Base-by-base conservation (phyloP, 1,139 yeast genomes). In the Geotrichum citri-aurantii region DNA sequence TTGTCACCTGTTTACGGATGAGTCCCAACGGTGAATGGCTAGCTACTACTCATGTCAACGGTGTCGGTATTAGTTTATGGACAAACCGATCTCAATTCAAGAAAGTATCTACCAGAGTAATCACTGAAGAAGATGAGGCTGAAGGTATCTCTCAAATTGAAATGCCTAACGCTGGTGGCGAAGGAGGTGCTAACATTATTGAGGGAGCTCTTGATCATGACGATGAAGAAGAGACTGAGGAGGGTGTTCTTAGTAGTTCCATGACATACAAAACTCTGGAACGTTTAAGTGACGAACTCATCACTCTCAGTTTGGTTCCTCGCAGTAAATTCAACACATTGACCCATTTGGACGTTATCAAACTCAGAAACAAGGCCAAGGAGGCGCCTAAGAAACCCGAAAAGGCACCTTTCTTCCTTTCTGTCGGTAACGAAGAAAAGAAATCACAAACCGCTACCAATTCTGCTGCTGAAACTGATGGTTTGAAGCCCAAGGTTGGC, bases 31-130 rank as follows among this genome's bases (percentile, higher is more conserved):
- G 97, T 51, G 98, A 95, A 66, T 82, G 87, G 72, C 79, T 95
- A 61, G 99, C 98, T 1, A 92, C 99, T 0, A 80, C 96, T 0
- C 99, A 95, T 74, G 97, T 91, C 12, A 79, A 84, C 40, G 96
- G 95, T 14, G 88, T 88, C 62, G 99, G 99, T 37, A 84, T 95
- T 61, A 84, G 88, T 56, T 76, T 95, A 61, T 95, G 99, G 99
- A 87, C 96, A 2, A 90, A 92, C 71, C 80, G 86, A 67, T 84
- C 97, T 0, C 97, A 91, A 72, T 92, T 92, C 72, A 81, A 77
- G 63, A 83, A 85, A 1, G 71, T 77, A 7, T 84, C 95, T 0
- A 84, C 92, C 0, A 82, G 93, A 65, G 89, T 84, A 62, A 79
- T 93, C 40, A 86, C 86, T 56, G 96, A 88, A 64, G 83, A 81